Conservation (phyloP, 805 yeast genomes). For the Kazachstania taianensis region DNA sequence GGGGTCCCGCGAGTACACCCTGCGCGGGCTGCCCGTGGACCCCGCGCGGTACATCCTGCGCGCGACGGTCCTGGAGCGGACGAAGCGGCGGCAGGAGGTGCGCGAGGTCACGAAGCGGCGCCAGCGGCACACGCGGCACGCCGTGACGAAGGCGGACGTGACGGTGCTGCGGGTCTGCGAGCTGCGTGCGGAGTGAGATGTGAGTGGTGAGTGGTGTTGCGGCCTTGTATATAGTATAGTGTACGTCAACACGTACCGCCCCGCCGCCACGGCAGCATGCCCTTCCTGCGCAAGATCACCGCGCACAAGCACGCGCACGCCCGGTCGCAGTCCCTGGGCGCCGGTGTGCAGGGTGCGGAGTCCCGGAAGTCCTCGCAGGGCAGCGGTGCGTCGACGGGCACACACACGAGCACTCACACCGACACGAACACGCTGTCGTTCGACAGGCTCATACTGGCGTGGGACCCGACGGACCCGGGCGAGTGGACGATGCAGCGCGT, state of each 20-base stretch:
- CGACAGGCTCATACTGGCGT: conserved; percentile 29
- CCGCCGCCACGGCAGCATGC: too few relatives aligned
- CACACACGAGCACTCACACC: conserved; percentile 2
- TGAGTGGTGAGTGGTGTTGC: too few relatives aligned
- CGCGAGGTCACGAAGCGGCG: conserved; percentile 73
- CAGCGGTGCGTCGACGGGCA: conserved; percentile 6
- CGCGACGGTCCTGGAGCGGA: conserved; percentile 79
- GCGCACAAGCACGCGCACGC: too few relatives aligned
- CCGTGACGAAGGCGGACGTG: conserved; percentile 55
- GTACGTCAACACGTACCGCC: too few relatives aligned
- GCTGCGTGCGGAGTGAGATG: too few relatives aligned
- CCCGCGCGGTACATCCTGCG: conserved; percentile 46
- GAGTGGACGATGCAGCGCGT: conserved; percentile 72
- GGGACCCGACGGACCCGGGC: conserved; percentile 44
- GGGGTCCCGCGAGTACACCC: conserved; percentile 78
- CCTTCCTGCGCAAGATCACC: too few relatives aligned
- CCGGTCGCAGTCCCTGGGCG: too few relatives aligned
- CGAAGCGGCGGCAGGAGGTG: conserved; percentile 65
- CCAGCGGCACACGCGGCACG: conserved; percentile 61
- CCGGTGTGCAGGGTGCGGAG: background rate
- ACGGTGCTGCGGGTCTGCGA: conserved; percentile 74
- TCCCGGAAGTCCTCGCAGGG: conserved; percentile 23
- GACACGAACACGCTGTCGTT: conserved; percentile 18
- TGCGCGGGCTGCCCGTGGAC: conserved; percentile 45
- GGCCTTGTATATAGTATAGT: too few relatives aligned